Base-by-base conservation (phyloP, 2,329 filamentous ascomycete species). In the Aspergillus sp. region DNA sequence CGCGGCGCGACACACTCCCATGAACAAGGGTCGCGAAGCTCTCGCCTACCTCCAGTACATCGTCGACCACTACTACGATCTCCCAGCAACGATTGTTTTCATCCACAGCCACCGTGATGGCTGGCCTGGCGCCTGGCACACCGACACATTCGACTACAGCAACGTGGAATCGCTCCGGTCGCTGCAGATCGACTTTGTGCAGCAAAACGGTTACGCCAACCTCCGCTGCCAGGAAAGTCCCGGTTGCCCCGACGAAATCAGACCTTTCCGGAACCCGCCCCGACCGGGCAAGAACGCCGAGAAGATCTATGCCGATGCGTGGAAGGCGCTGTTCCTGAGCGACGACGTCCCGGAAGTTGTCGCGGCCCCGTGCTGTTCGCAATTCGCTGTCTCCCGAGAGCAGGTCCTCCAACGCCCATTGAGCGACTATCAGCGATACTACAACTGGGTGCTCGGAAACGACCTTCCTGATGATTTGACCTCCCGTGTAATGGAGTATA, bases 201-300 rank as follows among this genome's bases (percentile, higher is more conserved):
- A 77, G 41, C 67, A 76, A 45, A 71, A 77, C 48, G 84, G 84
- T 15, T 87, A 85, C 67, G 80, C 81, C 63, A 87, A 85, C 64
- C 74, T 87, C 51, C 81, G 85, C 50, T 87, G 85, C 52, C 63
- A 68, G 56, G 53, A 67, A 36, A 64, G 63, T 3, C 71, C 74
- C 20, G 72, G 72, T 15, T 71, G 68, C 17, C 71, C 74, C 12
- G 64, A 57, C 18, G 74, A 76, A 49, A 70, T 75, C 3, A 53
- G 70, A 56, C 61, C 76, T 62, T 34, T 53, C 7, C 57, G 41
- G 4, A 64, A 71, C 30, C 64, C 68, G 2, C 67, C 68, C 4
- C 66, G 61, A 22, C 55, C 62, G 0, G 68, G 66, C 9, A 63
- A 66, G 44, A 63, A 60, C 2, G 65, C 65, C 11, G 68, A 71